Conservation (phyloP, 2,329 filamentous ascomycete genomes). For the Aspergillus aculeatinus region DNA sequence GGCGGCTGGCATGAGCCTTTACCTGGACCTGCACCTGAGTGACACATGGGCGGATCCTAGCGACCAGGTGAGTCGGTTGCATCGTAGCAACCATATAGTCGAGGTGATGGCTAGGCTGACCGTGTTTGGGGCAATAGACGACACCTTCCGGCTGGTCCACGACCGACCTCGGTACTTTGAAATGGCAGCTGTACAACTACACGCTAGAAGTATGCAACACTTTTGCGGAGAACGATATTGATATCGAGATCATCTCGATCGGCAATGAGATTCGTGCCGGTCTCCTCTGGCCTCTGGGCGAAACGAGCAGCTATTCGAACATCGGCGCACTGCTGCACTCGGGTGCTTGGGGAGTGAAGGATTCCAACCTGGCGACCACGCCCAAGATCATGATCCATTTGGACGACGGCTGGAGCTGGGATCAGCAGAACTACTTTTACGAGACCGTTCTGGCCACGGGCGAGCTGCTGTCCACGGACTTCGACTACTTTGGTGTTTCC, state of each 20-base stretch:
- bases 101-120: neutral
- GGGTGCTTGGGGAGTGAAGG: constrained; percentile 63
- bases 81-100: neutral
- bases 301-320: constrained; percentile 56
- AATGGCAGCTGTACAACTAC: constrained; percentile 67
- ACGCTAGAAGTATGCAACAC: constrained; percentile 61
- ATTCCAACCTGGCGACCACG: constrained; percentile 56
- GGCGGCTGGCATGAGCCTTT: constrained; percentile 60
- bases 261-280: constrained; percentile 72
- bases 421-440: constrained; percentile 66
- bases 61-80: constrained; percentile 50
- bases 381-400: constrained; percentile 73
- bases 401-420: constrained; percentile 73
- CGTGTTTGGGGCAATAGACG: constrained; percentile 26
- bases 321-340: constrained; percentile 65
- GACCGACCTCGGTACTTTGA: constrained; percentile 56
- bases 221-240: constrained; percentile 57
- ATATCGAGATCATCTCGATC: constrained; percentile 64
- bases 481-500: constrained; percentile 70
- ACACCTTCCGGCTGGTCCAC: constrained; percentile 64
- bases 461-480: constrained; percentile 55
- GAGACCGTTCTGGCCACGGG: constrained; percentile 55
- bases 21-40: constrained; percentile 65
- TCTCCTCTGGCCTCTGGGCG: constrained; percentile 65
- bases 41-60: constrained; percentile 71